Evolutionary conservation across 495 filamentous ascomycete genomes (phyloP).

Genomic region (Penicillium roqueforti): DNA sequence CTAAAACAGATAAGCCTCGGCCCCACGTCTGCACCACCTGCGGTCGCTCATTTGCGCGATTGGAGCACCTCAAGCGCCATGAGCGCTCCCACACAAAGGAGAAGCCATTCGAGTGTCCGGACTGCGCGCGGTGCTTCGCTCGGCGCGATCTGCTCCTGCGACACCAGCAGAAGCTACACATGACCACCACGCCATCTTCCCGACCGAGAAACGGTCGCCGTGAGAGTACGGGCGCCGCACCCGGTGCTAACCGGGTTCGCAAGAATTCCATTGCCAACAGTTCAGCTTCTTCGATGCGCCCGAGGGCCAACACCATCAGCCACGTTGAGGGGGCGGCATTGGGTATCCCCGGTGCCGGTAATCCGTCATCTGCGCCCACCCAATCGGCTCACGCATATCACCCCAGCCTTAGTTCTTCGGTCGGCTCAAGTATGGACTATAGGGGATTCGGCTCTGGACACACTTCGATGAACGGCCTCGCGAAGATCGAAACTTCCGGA

Average conservation of each 20-base stretch:
- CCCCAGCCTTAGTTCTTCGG: constrained; percentile 61
- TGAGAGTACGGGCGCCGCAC: constrained; percentile 77
- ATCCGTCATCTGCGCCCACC: constrained; percentile 49
- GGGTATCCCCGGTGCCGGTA: constrained; percentile 62
- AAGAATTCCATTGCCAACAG: constrained; percentile 83
- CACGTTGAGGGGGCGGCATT: constrained; percentile 80
- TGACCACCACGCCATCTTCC: constrained; percentile 89
- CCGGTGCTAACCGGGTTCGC: constrained; percentile 70
- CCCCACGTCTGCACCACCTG: constrained; percentile 95
- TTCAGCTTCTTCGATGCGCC: constrained; percentile 66
- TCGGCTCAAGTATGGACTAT: constrained; percentile 60
- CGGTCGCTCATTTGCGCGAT: constrained; percentile 83
- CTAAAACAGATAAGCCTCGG: constrained; percentile 95
- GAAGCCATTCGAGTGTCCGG: constrained; percentile 97
- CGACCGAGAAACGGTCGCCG: constrained; percentile 74
- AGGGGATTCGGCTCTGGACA: constrained; percentile 67
- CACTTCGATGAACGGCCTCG: constrained; percentile 54
- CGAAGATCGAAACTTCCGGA: constrained; percentile 79
- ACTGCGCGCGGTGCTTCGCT: constrained; percentile 93
- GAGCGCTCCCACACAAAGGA: constrained; percentile 99
- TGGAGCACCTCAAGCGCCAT: constrained; percentile 97
- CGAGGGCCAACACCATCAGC: constrained; percentile 93
- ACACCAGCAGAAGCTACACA: constrained; percentile 98
- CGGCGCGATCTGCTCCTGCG: constrained; percentile 86
- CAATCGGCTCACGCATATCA: constrained; percentile 55